Conservation (phyloP, 257 asterid species). For the Nicotiana noctiflora region DNA sequence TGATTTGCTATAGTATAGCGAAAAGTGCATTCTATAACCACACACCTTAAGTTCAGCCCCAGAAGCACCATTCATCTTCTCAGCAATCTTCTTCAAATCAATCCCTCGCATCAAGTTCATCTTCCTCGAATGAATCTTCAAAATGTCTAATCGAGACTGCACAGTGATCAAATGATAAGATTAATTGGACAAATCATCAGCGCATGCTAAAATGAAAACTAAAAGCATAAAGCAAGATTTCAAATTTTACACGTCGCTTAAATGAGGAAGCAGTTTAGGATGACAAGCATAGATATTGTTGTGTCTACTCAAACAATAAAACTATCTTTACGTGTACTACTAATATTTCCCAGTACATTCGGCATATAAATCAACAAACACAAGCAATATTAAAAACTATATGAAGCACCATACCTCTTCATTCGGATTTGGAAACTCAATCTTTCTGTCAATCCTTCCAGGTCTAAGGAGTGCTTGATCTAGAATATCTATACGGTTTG, state of each 20-base stretch:
- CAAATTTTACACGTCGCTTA: background rate
- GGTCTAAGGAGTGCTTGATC: slow-evolving; percentile 92
- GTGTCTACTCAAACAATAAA: background rate
- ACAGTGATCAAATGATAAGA: background rate
- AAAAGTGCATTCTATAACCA: background rate
- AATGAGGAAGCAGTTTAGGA: background rate
- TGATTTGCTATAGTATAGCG: background rate
- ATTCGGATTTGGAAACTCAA: slow-evolving; percentile 87
- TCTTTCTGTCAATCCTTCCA: slow-evolving; percentile 84
- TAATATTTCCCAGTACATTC: background rate
- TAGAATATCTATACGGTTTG: slow-evolving; percentile 78
- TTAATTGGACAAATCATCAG: background rate
- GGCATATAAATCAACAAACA: background rate
- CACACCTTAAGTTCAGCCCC: slow-evolving; percentile 88
- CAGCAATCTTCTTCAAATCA: slow-evolving; percentile 81
- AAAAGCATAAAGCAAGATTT: background rate
- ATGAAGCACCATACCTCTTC: slow-evolving; percentile 43
- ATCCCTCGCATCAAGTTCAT: slow-evolving; percentile 92
- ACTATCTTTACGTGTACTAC: background rate
- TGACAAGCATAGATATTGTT: background rate
- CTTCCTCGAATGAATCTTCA: slow-evolving; percentile 86
- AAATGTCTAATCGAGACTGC: slow-evolving; percentile 82
- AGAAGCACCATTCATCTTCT: slow-evolving; percentile 85
- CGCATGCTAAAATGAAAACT: background rate
- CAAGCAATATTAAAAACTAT: background rate